These are phyloP conservation scores for Phialocephala subalpina DNA, from an alignment of 2,329 filamentous ascomycete species.

Conservation along the genomic window DNA sequence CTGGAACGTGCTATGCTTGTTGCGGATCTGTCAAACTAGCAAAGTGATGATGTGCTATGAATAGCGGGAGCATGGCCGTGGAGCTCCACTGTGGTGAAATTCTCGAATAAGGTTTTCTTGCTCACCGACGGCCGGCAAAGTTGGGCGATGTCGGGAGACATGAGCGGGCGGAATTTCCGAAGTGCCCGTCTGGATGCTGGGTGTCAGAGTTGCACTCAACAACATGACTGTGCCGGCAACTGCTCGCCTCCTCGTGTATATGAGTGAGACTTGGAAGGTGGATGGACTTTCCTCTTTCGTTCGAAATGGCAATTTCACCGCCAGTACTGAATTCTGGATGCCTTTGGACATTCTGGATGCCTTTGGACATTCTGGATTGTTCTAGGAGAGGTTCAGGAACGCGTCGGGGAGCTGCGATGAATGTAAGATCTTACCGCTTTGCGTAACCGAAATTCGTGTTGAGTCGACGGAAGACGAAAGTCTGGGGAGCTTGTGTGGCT, in stretches of 20 bases:
- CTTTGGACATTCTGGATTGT: background rate
- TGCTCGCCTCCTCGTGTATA: too few species aligned
- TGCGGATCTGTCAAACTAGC: background rate
- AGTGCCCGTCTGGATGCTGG: too few species aligned
- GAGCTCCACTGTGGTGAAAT: background rate
- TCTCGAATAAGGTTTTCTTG: too few species aligned
- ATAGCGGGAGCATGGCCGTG: slow-evolving; percentile 1
- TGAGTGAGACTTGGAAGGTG: too few species aligned
- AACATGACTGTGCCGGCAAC: too few species aligned
- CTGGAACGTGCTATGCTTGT: slow-evolving; percentile 8
- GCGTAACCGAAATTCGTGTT: background rate
- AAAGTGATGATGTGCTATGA: background rate
- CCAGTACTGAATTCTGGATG: background rate
- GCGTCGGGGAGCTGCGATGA: slow-evolving; percentile 6
- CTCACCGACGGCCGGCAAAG: too few species aligned
- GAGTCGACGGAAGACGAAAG: background rate
- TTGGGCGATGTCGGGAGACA: too few species aligned
- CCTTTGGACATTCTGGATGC: background rate
- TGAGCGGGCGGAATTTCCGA: too few species aligned
- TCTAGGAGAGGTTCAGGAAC: background rate
- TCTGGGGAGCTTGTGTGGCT: background rate
- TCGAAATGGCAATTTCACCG: background rate
- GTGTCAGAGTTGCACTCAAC: too few species aligned
- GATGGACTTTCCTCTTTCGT: too few species aligned
- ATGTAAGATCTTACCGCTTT: background rate